Conservation (phyloP, 2,329 filamentous ascomycete genomes). For the Epichloe gansuensis region DNA sequence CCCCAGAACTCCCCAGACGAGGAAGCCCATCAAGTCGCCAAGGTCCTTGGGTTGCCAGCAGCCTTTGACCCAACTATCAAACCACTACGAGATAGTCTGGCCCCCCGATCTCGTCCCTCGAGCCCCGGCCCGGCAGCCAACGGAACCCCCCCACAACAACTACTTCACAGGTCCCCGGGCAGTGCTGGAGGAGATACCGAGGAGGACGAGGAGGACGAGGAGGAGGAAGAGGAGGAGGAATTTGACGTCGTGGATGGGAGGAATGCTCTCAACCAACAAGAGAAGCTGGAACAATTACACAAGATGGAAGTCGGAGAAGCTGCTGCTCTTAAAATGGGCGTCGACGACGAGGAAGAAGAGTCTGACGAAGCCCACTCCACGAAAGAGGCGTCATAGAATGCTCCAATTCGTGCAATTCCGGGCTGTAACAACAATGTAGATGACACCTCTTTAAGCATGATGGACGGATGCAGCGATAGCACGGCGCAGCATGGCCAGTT, state of each 20-base stretch:
- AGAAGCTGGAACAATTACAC: slow-evolving; percentile 40
- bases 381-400: slow-evolving; percentile 21
- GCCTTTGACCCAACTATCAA: slow-evolving; percentile 52
- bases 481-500: not conserved
- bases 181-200: slow-evolving; percentile 28
- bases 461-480: not conserved
- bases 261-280: slow-evolving; percentile 30
- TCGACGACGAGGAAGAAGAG: slow-evolving; percentile 28
- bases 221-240: slow-evolving; percentile 26
- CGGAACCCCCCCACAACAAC: slow-evolving; percentile 11
- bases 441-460: not conserved
- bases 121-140: slow-evolving; percentile 7
- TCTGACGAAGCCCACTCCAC: slow-evolving; percentile 14
- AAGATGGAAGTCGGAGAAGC: slow-evolving; percentile 49
- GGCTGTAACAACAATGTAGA: not conserved
- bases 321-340: slow-evolving; percentile 31
- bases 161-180: slow-evolving; percentile 15
- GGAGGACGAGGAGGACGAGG: slow-evolving; percentile 17
- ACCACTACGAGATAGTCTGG: slow-evolving; percentile 28
- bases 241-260: slow-evolving; percentile 34
- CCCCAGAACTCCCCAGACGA: slow-evolving; percentile 43
- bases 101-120: slow-evolving; percentile 11
- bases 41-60: slow-evolving; percentile 48
- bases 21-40: slow-evolving; percentile 51
- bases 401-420: slow-evolving; percentile 6